These are phyloP conservation scores for Stachybotrys chlorohalonatus DNA, from an alignment of 2,329 filamentous ascomycete species.

Conservation along the genomic window DNA sequence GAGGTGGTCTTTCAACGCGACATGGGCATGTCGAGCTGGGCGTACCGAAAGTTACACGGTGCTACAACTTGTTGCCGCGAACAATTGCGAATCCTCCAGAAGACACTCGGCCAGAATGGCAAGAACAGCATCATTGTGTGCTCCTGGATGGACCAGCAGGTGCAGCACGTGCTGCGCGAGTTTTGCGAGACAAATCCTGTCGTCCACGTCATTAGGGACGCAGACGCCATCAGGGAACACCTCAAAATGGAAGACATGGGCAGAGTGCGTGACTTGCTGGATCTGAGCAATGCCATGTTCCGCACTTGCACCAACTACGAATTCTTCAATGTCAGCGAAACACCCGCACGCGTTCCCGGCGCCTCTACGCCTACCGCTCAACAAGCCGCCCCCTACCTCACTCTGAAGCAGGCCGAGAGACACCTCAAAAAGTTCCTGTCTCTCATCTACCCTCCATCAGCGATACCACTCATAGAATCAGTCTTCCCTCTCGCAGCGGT, in stretches of 20 bases:
- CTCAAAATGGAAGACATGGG: conserved; percentile 46
- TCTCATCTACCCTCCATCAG: conserved; percentile 44
- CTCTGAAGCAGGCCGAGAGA: conserved; percentile 57
- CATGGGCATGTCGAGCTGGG: conserved; percentile 51
- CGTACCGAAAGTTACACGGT: conserved; percentile 56
- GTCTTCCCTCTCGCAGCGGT: conserved; percentile 57
- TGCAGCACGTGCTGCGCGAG: conserved; percentile 50
- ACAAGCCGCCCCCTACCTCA: conserved; percentile 49
- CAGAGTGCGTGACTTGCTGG: conserved; percentile 49
- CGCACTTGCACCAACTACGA: conserved; percentile 63
- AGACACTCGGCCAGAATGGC: conserved; percentile 48
- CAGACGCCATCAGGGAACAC: conserved; percentile 54
- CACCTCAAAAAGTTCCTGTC: conserved; percentile 63
- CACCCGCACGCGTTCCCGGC: conserved; percentile 16
- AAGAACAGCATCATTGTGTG: conserved; percentile 62
- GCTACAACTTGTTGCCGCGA: conserved; percentile 51
- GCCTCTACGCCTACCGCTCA: not conserved
- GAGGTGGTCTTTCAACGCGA: conserved; percentile 59
- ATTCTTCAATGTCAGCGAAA: conserved; percentile 66
- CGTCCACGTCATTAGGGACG: conserved; percentile 59
- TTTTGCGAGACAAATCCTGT: conserved; percentile 59
- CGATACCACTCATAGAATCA: conserved; percentile 51
- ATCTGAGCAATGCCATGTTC: conserved; percentile 48
- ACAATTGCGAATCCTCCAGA: conserved; percentile 53
- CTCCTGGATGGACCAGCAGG: conserved; percentile 58